Base-by-base conservation (phyloP, 192 early-diverging fungal species). In the Geranomyces variabilis region DNA sequence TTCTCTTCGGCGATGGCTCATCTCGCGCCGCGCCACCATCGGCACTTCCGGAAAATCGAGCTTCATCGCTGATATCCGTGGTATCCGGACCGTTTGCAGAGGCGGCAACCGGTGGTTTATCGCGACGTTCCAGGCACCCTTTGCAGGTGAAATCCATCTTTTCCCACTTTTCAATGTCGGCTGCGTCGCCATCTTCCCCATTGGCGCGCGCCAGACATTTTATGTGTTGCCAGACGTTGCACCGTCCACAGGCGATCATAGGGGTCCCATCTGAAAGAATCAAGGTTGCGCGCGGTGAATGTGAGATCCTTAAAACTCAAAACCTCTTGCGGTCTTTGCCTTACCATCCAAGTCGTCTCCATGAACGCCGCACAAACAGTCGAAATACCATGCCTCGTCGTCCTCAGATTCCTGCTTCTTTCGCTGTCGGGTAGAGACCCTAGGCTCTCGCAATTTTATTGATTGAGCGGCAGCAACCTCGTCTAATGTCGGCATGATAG, bases 171-270 rank as follows among this genome's bases (percentile, higher is more conserved):
- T 72, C 44, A 21, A 76, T 76, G 65, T 63, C 53, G 21, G 56
- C 69, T 41, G 55, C 26, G 30, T 56, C 41, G 30, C 28, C 66
- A 6, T 29, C 22, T 14, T 66, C 66, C 15, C 62, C 71, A 31
- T 67, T 44, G 13, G 67, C 63, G 30, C 53, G 79, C 14, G 72
- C 78, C 43, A 90, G 74, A 58, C 91, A 93, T 0, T 74, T 69
- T 19, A 92, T 88, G 73, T 93, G 91, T 60, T 89, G 86, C 91
- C 91, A 93, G 1, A 84, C 80, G 49, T 79, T 74, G 72, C 91
- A 93, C 22, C 73, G 63, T 33, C 79, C 89, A 65, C 91, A 93
- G 0, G 87, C 84, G 59, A 93, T 89, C 83, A 91, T 90, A 0
- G 88, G 84, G 26, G 80, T 78, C 10, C 90, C 91, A 81, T 93